Evolutionary conservation across 306 rosid genomes (phyloP), one percentile per base, ranked within the genome.

Genomic region (Quercus glauca): DNA sequence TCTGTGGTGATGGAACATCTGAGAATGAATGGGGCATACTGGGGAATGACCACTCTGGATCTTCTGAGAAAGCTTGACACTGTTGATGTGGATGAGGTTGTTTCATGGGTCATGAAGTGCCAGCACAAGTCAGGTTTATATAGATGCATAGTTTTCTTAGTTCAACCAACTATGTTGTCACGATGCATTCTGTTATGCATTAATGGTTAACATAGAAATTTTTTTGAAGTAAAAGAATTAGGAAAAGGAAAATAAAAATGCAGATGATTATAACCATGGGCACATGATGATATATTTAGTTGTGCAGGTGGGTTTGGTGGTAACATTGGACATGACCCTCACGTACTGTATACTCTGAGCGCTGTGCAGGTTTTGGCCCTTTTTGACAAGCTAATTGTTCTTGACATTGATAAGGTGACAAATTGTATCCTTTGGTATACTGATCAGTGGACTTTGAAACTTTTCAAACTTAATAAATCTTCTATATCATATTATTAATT

Each of bases 41-140:
- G 99, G 98, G 97, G 97, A 33, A n/a, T 95, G 86, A 86, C 92
- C 55, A 72, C 97, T 55, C 86, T 95, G 58, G 97, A 95, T 84
- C 80, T 95, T 59, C 72, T 92, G 18, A 96, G 92, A 75, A 92
- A 91, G 86, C 94, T 95, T 37, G 73, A 89, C 41, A 20, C 79
- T 26, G 91, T 92, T 14, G 89, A 95, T 82, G 89, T 86, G 15
- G 81, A 86, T 41, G 92, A 91, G 83, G 88, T 91, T 87, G 87
- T 90, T 81, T 87, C 97, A 10, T 90, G 95, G 98, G 70, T 95
- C 56, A 68, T 91, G 83, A 83, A 88, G 71, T 92, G 99, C 84
- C 91, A 88, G 69, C 92, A 95, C 21, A 88, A 95, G 21, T 92
- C 92, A 82, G 97, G 99, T 92, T 67, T 74, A 55, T 75, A 53